Evolutionary conservation across 2,329 filamentous ascomycete genomes (phyloP), one percentile per base, ranked within the genome.

Genomic region (Macrophomina phaseolina): DNA sequence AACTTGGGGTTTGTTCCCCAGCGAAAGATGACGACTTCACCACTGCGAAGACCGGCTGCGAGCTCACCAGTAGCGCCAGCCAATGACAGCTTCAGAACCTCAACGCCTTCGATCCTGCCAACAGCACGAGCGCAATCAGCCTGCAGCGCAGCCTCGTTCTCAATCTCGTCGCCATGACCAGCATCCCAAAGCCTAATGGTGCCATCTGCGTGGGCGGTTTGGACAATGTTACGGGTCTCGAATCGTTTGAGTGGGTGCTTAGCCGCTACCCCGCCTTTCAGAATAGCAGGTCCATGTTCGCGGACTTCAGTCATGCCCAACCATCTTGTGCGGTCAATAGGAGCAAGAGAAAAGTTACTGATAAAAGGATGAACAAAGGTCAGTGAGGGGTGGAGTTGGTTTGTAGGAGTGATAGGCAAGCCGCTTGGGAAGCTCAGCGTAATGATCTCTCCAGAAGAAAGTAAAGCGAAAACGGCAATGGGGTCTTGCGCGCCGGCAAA

Each of bases 381-480:
- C 53, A 97, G 81, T 2, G 91, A 97, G 0, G 94, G 87, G 73
- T 97, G 94, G 5, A 99, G 85, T 79, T 97, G 92, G 73, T 97
- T 97, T 4, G 94, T 97, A 1, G 95, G 93, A 34, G 90, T 91
- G 65, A 98, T 96, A 0, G 93, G 91, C 77, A 94, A 91, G 34
- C 95, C 95, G 56, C 90, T 95, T 0, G 95, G 95, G 75, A 98
- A 98, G 73, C 90, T 97, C 76, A 98, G 81, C 0, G 94, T 97
- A 62, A 96, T 85, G 34, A 98, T 80, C 79, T 98, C 94, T 28
- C 95, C 95, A 1, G 93, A 97, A 0, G 90, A 89, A 3, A 98
- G 82, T 6, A 96, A 81, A 2, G 89, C 87, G 70, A 99, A 83
- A 48, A 97, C 82, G 28, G 93, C 94, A 66, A 98, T 90, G 0